Evolutionary conservation across 768 basidiomycete genomes (phyloP).

Genomic region (Roridomyces roridus): DNA sequence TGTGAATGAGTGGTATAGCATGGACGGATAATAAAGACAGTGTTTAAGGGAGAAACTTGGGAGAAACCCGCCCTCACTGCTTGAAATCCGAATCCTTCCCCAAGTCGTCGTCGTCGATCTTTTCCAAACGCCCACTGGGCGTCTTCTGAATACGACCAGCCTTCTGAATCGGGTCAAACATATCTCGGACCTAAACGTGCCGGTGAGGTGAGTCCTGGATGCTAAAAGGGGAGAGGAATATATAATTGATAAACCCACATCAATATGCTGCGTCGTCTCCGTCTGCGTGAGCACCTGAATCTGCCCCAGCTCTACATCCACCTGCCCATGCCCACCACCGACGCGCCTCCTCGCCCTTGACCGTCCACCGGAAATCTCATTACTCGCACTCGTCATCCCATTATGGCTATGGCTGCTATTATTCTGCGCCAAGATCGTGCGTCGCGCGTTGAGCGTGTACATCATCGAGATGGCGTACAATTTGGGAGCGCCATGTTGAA

Average conservation of each 20-base stretch:
- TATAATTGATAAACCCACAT: slow-evolving; percentile 31
- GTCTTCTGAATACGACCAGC: not conserved
- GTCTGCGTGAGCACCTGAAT: slow-evolving; percentile 32
- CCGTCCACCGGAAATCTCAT: slow-evolving; percentile 21
- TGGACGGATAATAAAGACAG: too few relatives aligned
- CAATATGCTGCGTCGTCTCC: slow-evolving; percentile 34
- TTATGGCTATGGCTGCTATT: slow-evolving; percentile 14
- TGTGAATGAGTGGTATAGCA: too few relatives aligned
- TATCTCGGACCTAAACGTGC: slow-evolving; percentile 9
- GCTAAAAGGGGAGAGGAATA: not conserved
- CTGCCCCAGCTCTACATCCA: slow-evolving; percentile 28
- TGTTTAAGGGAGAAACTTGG: too few relatives aligned
- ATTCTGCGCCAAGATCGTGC: slow-evolving; percentile 24
- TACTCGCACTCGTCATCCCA: slow-evolving; percentile 16
- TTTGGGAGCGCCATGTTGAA: slow-evolving; percentile 40
- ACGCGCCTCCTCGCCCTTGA: too few relatives aligned
- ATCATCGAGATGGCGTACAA: slow-evolving; percentile 44
- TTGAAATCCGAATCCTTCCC: too few relatives aligned
- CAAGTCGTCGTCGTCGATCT: slow-evolving; percentile 15
- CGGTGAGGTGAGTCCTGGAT: too few relatives aligned
- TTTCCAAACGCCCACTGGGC: not conserved
- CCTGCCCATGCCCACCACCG: slow-evolving; percentile 1
- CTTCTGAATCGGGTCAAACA: slow-evolving; percentile 15
- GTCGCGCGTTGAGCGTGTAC: slow-evolving; percentile 42
- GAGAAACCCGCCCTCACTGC: too few relatives aligned